phyloP scores from a whole-genome alignment of 2,329 filamentous ascomycete genomes.

The Tothia fuscella region DNA sequence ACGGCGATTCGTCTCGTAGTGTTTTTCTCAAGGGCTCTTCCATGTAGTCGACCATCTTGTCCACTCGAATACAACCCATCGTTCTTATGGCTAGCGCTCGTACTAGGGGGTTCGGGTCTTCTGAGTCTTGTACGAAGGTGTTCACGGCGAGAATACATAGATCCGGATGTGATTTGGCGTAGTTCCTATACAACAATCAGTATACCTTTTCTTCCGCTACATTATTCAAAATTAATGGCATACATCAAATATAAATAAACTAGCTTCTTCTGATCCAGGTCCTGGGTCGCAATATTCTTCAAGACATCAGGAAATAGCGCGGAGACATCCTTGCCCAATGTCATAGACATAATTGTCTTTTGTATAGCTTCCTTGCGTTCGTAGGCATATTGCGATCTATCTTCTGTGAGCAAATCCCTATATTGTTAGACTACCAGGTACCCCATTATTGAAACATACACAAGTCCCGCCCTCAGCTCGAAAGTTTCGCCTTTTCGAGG shows the following conservation, averaged over 20 bases:
- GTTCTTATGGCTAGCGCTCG: conserved; percentile 90
- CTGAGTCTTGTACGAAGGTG: conserved; percentile 96
- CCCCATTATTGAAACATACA: conserved; percentile 29
- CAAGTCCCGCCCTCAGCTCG: conserved; percentile 86
- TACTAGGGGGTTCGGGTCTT: conserved; percentile 94
- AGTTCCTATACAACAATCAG: conserved; percentile 60
- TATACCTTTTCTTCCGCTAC: neutral
- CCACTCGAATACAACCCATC: conserved; percentile 96
- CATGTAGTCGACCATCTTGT: conserved; percentile 99
- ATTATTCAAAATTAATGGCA: no score
- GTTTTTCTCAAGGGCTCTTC: conserved; percentile 95
- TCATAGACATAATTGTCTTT: conserved; percentile 99
- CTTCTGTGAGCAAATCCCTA: conserved; percentile 21
- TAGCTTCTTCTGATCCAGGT: conserved; percentile 98
- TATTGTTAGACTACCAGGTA: conserved; percentile 1
- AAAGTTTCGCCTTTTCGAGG: conserved; percentile 97
- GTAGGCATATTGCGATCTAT: conserved; percentile 92
- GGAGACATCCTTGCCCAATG: conserved; percentile 94
- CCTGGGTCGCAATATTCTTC: conserved; percentile 93
- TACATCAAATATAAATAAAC: conserved; percentile 97
- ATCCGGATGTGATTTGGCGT: conserved; percentile 97
- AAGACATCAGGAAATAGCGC: conserved; percentile 93
- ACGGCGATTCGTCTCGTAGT: conserved; percentile 90
- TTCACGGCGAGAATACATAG: conserved; percentile 98
- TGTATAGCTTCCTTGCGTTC: conserved; percentile 98